phyloP scores from a whole-genome alignment of 2,329 filamentous ascomycete genomes.

The Diplodia mutila region DNA sequence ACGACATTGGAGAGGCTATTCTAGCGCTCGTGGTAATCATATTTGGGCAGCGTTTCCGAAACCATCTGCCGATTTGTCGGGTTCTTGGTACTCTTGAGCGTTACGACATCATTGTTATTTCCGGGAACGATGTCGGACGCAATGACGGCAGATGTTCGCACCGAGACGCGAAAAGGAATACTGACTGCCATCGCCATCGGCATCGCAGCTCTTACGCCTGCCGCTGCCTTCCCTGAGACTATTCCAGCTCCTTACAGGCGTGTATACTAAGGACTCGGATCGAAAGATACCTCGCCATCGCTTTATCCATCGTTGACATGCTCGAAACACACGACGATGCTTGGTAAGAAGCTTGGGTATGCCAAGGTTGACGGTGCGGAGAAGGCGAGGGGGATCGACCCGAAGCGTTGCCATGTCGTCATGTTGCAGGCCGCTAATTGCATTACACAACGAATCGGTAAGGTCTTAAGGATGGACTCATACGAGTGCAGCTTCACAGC shows the following conservation, averaged over 20 bases:
- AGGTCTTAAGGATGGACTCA: neutral
- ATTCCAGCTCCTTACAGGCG: neutral
- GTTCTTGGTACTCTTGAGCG: neutral
- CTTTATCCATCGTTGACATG: neutral
- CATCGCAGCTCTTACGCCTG: neutral
- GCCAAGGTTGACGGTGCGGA: conserved; percentile 11
- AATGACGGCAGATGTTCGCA: neutral
- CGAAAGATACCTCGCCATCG: neutral
- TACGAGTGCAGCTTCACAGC: neutral
- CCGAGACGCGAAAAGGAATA: neutral
- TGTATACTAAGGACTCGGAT: neutral
- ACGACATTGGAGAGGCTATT: too few species aligned
- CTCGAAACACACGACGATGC: neutral
- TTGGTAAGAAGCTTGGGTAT: conserved; percentile 2
- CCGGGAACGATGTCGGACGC: too few species aligned
- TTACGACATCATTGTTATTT: neutral
- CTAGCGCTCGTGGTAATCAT: neutral
- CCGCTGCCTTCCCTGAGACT: too few species aligned
- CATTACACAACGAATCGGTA: conserved; percentile 18
- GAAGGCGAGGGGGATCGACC: conserved; percentile 24
- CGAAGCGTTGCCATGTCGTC: conserved; percentile 20
- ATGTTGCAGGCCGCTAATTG: conserved; percentile 4
- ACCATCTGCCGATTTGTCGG: conserved; percentile 1
- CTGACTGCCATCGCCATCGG: neutral
- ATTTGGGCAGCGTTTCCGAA: neutral